A percentile compares a stretch with the other conserved stretches of the same genome.
These are phyloP conservation scores for Jimgerdemannia lactiflua DNA, from an alignment of 192 early-diverging fungal species.

Conservation along the genomic window DNA sequence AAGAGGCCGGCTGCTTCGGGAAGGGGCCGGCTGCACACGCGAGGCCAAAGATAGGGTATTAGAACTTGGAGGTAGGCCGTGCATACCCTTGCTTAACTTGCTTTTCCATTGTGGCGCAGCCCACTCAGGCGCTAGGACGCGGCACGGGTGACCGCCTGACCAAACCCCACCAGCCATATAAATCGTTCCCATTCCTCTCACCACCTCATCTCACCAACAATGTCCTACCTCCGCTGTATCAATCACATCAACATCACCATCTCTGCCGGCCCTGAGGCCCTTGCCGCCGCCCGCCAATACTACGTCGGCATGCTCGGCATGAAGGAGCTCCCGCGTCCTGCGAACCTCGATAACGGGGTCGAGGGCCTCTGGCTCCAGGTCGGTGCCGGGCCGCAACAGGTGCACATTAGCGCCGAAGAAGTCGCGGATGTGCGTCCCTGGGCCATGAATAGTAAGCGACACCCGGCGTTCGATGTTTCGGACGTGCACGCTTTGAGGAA, in stretches of 20 bases:
- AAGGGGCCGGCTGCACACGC: too few species aligned
- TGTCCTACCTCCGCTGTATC: not conserved
- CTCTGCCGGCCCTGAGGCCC: not conserved
- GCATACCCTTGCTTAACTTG: too few species aligned
- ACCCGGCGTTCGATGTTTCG: not conserved
- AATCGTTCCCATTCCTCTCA: not conserved
- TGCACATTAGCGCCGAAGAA: not conserved
- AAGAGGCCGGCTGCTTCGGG: too few species aligned
- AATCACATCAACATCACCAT: not conserved
- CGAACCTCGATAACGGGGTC: not conserved
- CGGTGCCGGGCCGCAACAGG: not conserved
- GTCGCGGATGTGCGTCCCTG: not conserved
- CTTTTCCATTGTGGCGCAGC: too few species aligned
- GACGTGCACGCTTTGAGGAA: not conserved
- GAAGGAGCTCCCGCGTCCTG: not conserved
- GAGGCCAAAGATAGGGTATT: too few species aligned
- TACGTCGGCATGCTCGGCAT: conserved; percentile 2
- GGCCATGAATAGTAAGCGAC: not conserved
- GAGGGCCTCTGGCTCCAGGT: not conserved
- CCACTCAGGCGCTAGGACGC: too few species aligned
- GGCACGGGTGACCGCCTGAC: too few species aligned
- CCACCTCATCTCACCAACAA: not conserved
- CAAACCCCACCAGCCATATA: too few species aligned
- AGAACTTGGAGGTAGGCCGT: too few species aligned
- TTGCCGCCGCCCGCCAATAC: not conserved